These are phyloP conservation scores for Starmerella bacillaris DNA, from an alignment of 805 yeast species.

Conservation along the genomic window DNA sequence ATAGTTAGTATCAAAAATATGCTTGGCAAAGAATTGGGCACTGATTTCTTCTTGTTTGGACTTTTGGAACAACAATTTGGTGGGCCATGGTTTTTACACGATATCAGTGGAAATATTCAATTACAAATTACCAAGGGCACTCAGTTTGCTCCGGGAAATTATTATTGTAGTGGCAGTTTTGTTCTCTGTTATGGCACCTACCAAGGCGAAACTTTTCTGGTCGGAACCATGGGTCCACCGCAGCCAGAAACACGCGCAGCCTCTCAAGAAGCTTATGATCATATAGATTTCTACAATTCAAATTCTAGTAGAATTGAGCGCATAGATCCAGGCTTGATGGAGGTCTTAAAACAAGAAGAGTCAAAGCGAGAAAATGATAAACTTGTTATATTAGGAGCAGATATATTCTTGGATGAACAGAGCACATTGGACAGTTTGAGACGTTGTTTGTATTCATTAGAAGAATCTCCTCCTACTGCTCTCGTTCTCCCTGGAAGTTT, in stretches of 20 bases:
- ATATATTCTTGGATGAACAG: conserved; percentile 46
- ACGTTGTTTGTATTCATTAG: conserved; percentile 40
- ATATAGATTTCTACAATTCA: conserved; percentile 47
- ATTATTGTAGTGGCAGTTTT: conserved; percentile 53
- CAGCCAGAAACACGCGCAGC: conserved; percentile 60
- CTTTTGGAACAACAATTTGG: conserved; percentile 32
- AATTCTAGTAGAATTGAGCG: conserved; percentile 24
- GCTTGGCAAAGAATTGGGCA: conserved; percentile 59
- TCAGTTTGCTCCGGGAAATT: conserved; percentile 44
- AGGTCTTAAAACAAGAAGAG: conserved; percentile 29
- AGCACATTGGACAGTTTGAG: conserved; percentile 44
- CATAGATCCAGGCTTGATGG: conserved; percentile 42
- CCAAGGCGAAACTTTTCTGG: conserved; percentile 43
- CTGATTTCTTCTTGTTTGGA: conserved; percentile 62
- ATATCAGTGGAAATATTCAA: conserved; percentile 55
- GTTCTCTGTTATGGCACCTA: conserved; percentile 75
- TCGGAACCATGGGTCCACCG: conserved; percentile 66
- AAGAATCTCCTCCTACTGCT: conserved; percentile 42
- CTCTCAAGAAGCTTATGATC: conserved; percentile 56
- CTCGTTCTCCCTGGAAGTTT: conserved; percentile 77
- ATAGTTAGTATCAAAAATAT: conserved; percentile 67
- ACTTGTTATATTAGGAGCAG: conserved; percentile 56
- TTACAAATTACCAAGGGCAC: conserved; percentile 41
- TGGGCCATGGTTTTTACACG: conserved; percentile 55
- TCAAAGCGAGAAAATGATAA: conserved; percentile 37